These are phyloP conservation scores for Colletotrichum liaoningense DNA, from an alignment of 2,329 filamentous ascomycete species.

Conservation along the genomic window DNA sequence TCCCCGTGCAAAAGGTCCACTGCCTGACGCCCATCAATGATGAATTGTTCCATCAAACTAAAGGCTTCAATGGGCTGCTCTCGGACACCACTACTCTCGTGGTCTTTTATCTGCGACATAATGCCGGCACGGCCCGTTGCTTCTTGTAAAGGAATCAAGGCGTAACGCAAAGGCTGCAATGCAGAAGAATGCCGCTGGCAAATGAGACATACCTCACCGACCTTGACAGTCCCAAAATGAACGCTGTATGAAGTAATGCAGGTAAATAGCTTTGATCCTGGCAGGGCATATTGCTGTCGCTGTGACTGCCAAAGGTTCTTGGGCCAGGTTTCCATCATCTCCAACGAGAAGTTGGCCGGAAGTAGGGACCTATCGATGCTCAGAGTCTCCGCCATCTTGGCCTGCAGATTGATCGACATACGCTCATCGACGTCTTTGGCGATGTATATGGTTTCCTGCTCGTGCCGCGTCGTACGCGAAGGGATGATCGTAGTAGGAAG, in stretches of 20 bases:
- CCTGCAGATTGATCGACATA: background rate
- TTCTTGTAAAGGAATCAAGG: background rate
- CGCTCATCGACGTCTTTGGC: conserved; percentile 1
- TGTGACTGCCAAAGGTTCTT: background rate
- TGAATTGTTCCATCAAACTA: conserved; percentile 7
- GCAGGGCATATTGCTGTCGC: background rate
- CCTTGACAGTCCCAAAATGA: background rate
- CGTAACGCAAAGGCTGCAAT: conserved; percentile 1
- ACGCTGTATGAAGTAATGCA: background rate
- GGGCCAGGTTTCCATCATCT: background rate
- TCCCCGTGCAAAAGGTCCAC: background rate
- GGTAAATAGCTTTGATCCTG: background rate
- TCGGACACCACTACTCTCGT: background rate
- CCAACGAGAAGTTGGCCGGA: background rate
- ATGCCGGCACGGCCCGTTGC: background rate
- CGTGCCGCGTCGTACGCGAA: background rate
- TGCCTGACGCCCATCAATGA: conserved; percentile 1
- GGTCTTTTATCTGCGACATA: background rate
- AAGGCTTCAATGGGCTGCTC: background rate
- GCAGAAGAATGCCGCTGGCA: conserved; percentile 6
- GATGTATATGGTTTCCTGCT: conserved; percentile 2
- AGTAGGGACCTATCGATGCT: background rate
- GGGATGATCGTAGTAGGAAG: background rate
- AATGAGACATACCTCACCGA: background rate
- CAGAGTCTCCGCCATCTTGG: background rate